Evolutionary conservation across 2,329 filamentous ascomycete species (phyloP), one percentile per base, ranked within the genome.

Genomic region (Magnaporthiopsis poae): DNA sequence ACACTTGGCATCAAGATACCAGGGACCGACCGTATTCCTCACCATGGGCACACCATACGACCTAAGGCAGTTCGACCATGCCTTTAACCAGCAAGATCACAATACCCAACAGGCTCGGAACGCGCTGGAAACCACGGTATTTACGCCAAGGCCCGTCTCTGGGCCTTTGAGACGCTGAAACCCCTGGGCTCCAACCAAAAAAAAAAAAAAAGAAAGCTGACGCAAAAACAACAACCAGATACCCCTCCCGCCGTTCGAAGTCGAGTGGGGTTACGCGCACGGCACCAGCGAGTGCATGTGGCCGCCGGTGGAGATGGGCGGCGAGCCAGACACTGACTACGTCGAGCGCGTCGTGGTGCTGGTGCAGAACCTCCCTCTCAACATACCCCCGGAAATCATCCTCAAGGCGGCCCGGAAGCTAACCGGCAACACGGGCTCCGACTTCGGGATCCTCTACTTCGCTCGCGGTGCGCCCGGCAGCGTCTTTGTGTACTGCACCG

Each of bases 201-300:
- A 15, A 52, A 27, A 12, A 29, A 63, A 29, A 27, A 36, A 11
- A 46, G 5, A 35, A 36, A 35, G 33, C 33, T 35, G 33, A 35
- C 33, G 11, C 33, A 12, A 27, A 15, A 31, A 2, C 31, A 31
- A 31, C 5, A 31, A 31, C 35, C 33, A 65, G 64, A n/a, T 65
- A 2, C 52, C 52, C 15, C 56, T 33, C 7, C 64, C 64, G 4
- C 64, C 64, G 9, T 60, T 65, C 52, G n/a, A n/a, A 7, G 59
- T 21, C 21, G 64, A 65, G 31, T 65, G 64, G 64, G 64, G 64
- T 31, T 65, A 65, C 64, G 64, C 64, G 12, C 64, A 65, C 64
- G 64, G 64, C 21, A 65, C 64, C 5, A 65, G 64, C 64, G 64
- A 65, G 56, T 12, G 31, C 21, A 46, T 65, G 31, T 65, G 64